Conservation (phyloP, 2,329 filamentous ascomycete species). For the Polytolypa hystricis region DNA sequence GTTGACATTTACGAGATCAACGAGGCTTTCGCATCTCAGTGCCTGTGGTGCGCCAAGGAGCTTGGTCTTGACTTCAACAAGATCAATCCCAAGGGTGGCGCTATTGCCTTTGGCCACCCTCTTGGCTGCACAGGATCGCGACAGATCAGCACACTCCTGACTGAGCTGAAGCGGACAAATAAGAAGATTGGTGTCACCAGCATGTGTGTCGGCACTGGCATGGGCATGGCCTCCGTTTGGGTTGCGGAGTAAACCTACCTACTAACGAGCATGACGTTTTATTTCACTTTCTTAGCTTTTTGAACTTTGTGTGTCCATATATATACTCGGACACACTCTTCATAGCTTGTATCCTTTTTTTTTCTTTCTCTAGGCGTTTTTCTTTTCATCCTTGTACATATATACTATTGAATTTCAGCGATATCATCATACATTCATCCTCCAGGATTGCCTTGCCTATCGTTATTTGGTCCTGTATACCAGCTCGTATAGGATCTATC, state of each 20-base stretch:
- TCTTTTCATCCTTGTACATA: slow-evolving; percentile 2
- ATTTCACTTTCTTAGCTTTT: not conserved
- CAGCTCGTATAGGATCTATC: too few relatives aligned
- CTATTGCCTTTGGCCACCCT: slow-evolving; percentile 92
- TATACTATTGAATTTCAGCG: too few relatives aligned
- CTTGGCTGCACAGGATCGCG: slow-evolving; percentile 88
- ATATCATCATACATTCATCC: too few relatives aligned
- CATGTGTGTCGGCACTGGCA: slow-evolving; percentile 95
- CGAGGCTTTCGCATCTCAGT: slow-evolving; percentile 94
- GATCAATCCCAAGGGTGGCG: slow-evolving; percentile 94
- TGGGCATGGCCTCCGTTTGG: slow-evolving; percentile 97
- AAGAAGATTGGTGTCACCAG: slow-evolving; percentile 83
- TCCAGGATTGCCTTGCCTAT: too few relatives aligned
- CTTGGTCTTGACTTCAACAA: slow-evolving; percentile 72
- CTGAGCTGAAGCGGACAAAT: slow-evolving; percentile 73
- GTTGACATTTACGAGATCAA: slow-evolving; percentile 99
- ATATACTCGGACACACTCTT: not conserved
- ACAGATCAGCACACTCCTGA: slow-evolving; percentile 84
- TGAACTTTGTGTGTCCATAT: not conserved
- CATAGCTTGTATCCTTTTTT: slow-evolving; percentile 1
- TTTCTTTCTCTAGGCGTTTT: too few relatives aligned
- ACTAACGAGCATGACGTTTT: too few relatives aligned
- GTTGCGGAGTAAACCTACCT: slow-evolving; percentile 64
- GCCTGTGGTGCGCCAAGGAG: slow-evolving; percentile 84
- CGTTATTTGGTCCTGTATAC: too few relatives aligned